These are phyloP conservation scores for Elsinoe perseae DNA, from an alignment of 2,329 filamentous ascomycete genomes.

Conservation along the genomic window DNA sequence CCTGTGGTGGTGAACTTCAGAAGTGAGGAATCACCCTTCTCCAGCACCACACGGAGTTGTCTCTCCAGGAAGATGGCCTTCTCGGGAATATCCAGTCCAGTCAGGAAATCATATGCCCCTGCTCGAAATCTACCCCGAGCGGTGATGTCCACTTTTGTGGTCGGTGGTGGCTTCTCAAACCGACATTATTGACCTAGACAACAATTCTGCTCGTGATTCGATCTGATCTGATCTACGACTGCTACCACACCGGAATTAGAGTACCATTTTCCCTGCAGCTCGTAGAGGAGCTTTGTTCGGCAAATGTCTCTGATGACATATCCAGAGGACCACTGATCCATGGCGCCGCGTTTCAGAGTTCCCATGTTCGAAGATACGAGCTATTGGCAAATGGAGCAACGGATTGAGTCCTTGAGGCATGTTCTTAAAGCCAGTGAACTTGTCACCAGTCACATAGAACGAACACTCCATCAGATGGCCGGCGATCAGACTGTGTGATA, in stretches of 20 bases:
- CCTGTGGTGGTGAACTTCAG: slow-evolving; percentile 26
- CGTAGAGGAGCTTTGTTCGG: slow-evolving; percentile 47
- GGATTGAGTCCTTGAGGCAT: slow-evolving; percentile 27
- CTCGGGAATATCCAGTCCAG: slow-evolving; percentile 38
- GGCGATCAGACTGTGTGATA: slow-evolving; percentile 37
- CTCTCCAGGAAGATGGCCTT: slow-evolving; percentile 41
- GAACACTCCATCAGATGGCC: slow-evolving; percentile 40
- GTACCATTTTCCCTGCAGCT: slow-evolving; percentile 50
- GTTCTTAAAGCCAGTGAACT: slow-evolving; percentile 39
- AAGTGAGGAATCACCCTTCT: slow-evolving; percentile 21
- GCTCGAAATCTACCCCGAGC: slow-evolving; percentile 42
- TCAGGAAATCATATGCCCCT: slow-evolving; percentile 39
- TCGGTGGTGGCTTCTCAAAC: slow-evolving; percentile 40
- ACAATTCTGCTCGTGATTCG: slow-evolving; percentile 37
- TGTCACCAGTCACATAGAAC: slow-evolving; percentile 37
- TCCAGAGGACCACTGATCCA: slow-evolving; percentile 30
- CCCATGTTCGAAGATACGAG: slow-evolving; percentile 30
- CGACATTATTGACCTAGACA: slow-evolving; percentile 41
- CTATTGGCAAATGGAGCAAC: slow-evolving; percentile 32
- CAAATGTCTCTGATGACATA: slow-evolving; percentile 43
- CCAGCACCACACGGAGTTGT: slow-evolving; percentile 36
- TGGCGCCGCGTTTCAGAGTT: slow-evolving; percentile 29
- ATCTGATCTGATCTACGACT: slow-evolving; percentile 44
- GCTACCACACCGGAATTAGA: slow-evolving; percentile 52
- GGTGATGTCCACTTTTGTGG: slow-evolving; percentile 45